Base-by-base conservation (phyloP, 305 asterid genomes). In the Rubia tinctorum region DNA sequence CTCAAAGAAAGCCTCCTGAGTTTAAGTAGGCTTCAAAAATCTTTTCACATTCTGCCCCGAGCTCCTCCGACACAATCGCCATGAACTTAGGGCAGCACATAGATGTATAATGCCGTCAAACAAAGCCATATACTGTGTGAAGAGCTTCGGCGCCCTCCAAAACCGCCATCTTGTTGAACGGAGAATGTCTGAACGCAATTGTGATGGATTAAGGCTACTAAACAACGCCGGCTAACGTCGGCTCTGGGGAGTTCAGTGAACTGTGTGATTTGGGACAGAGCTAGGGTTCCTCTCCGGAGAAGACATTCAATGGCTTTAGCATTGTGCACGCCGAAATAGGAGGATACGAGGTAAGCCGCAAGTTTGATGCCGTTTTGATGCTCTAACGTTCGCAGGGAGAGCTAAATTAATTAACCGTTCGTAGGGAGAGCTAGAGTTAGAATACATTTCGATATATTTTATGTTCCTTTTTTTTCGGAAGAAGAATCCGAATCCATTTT, bases 181-280 rank as follows among this genome's bases (percentile, higher is more conserved):
- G 89, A 69, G 42, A 91, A 91, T 66, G 96, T 93, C 80, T 93
- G 97, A 58, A 90, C 90, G 58, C 96, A 91, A 77, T 91, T 93
- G 65, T 93, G 98, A 86, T 93, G 94, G 76, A 89, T 85, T 30
- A 93, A 78, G 60, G 92, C 98, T 3, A 94, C 89, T 39, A 93
- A 81, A 81, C 96, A 89, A 75, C 86, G 88, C 63, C 60, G 60
- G 60, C 77, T 71, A 13, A 86, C 94, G 75, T 78, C 88, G 65
- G 83, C 88, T 81, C 78, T 80, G 42, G 79, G 81, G 49, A 93
- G 89, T 76, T 85, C 92, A 8, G 92, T 86, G 88, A 59, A 84
- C 30, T 83, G 82, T 74, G 82, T 80, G 20, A 93, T 81, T 43
- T 86, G 86, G 58, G 76, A 62, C 69, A 91, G 80, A 18, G 85